phyloP scores from a whole-genome alignment of 2,329 filamentous ascomycete genomes.

The Botrytis porri region DNA sequence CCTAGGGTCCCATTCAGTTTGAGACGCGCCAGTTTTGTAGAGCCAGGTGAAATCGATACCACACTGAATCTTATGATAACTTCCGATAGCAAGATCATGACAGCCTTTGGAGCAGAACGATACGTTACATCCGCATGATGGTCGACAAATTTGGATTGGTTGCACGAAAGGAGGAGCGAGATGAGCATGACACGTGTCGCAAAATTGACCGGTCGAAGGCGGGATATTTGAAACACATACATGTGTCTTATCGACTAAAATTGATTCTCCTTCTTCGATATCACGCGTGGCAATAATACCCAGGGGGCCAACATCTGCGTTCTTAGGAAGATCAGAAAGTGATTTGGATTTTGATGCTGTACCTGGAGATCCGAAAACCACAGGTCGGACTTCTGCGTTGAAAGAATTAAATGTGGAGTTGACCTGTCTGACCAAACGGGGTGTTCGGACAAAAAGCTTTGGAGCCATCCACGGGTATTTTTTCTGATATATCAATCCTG shows the following conservation, averaged over 20 bases:
- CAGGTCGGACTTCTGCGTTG: constrained; percentile 23
- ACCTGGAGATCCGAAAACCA: constrained; percentile 23
- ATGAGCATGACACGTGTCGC: constrained; percentile 33
- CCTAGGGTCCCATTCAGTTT: constrained; percentile 25
- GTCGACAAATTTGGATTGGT: constrained; percentile 3
- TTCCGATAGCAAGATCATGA: constrained; percentile 22
- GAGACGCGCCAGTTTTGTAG: constrained; percentile 16
- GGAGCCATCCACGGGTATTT: constrained; percentile 35
- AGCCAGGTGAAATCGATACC: constrained; percentile 31
- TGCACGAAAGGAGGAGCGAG: constrained; percentile 24
- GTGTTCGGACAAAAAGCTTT: constrained; percentile 25
- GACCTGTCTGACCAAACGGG: constrained; percentile 24
- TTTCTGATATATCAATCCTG: constrained; percentile 29
- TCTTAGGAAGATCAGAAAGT: not conserved
- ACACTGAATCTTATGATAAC: constrained; percentile 33
- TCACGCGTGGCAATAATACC: constrained; percentile 33
- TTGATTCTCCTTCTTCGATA: constrained; percentile 28
- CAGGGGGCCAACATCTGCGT: constrained; percentile 31
- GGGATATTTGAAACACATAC: constrained; percentile 24
- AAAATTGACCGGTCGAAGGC: constrained; percentile 23
- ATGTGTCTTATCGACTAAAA: constrained; percentile 30
- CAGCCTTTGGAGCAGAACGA: constrained; percentile 32
- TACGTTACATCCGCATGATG: constrained; percentile 28
- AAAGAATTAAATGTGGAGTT: constrained; percentile 22
- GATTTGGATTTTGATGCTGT: not conserved